Base-by-base conservation (phyloP, 306 rosid genomes). In the Abrus pulchellus region DNA sequence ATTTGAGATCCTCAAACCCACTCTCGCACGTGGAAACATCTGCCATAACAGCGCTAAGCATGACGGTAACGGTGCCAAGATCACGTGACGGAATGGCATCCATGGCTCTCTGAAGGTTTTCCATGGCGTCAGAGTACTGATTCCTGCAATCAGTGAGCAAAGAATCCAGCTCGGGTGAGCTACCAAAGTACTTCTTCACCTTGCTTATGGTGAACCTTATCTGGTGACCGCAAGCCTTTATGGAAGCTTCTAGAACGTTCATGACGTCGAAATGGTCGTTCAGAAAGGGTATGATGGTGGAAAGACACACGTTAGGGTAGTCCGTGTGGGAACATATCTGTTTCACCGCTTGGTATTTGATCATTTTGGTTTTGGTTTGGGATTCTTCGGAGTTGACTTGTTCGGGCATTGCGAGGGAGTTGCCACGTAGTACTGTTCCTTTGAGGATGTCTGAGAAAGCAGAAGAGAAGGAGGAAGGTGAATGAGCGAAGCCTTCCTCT, bases 1-100 rank as follows among this genome's bases (percentile, higher is more conserved):
- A 0, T 47, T 69, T 76, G 0, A 59, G 7, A 12, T 70, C 86
- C 62, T 61, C 54, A 5, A 82, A 70, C 5, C 60, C 61, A 2
- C 82, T 82, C 36, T 82, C 82, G 54, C 86, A 82, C 0, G 86
- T 36, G 0, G 86, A 69, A 55, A 76, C 79, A 27, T 82, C 86
- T 0, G 86, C 82, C 82, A 82, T 32, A 3, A 70, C 82, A 5
- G 82, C 49, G n/a, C 82, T 76, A 1, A 82, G 86, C 78, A 8
- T 62, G 45, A 70, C 49, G 0, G 82, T 82, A 28, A 82, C 7
- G 6, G 68, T 70, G 7, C 82, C 86, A 9, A 82, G 48, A 6
- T 82, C 79, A 9, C 53, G 78, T 0, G 52, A 3, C 0, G 74
- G 11, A 11, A 70, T 4, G 3, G 79, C 68, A 0, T 38, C 53